Conservation (phyloP, 768 basidiomycete species). For the Boletus tomentosulus region DNA sequence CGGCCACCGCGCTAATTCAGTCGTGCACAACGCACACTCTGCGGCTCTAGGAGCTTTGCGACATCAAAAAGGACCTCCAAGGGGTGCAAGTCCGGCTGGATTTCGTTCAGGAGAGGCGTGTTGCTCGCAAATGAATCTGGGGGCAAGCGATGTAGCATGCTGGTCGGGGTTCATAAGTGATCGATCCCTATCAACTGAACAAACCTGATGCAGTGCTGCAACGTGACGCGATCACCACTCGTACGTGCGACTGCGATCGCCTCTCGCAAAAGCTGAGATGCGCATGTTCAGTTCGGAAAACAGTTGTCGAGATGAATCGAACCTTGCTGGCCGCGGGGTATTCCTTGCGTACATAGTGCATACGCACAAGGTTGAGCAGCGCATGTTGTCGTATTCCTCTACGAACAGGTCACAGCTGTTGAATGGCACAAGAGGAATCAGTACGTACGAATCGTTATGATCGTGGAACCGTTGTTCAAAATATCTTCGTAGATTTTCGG, state of each 20-base stretch:
- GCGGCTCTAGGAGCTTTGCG: constrained; percentile 65
- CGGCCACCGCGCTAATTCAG: neutral
- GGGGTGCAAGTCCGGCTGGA: constrained; percentile 73
- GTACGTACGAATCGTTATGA: constrained; percentile 70
- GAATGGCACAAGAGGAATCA: neutral
- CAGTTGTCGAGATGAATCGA: constrained; percentile 2
- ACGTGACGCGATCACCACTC: constrained; percentile 61
- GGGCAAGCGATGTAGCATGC: constrained; percentile 70
- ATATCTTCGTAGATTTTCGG: constrained; percentile 69
- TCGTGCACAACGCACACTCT: constrained; percentile 42
- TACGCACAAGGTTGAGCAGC: constrained; percentile 68
- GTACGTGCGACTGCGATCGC: constrained; percentile 76
- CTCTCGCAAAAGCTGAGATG: constrained; percentile 60
- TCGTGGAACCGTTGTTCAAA: constrained; percentile 87
- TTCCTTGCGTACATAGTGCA: constrained; percentile 73
- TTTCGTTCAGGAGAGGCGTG: constrained; percentile 59
- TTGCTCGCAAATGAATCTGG: constrained; percentile 33
- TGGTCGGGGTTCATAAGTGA: constrained; percentile 28
- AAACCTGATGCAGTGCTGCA: constrained; percentile 77
- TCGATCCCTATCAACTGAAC: constrained; percentile 25
- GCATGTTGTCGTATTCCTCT: constrained; percentile 81
- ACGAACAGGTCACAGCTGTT: constrained; percentile 1
- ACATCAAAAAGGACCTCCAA: constrained; percentile 75
- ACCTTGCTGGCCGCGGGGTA: constrained; percentile 67
- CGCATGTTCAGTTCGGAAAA: constrained; percentile 1